Base-by-base conservation (phyloP, 140 eudicot species). In the Bidens hawaiensis region DNA sequence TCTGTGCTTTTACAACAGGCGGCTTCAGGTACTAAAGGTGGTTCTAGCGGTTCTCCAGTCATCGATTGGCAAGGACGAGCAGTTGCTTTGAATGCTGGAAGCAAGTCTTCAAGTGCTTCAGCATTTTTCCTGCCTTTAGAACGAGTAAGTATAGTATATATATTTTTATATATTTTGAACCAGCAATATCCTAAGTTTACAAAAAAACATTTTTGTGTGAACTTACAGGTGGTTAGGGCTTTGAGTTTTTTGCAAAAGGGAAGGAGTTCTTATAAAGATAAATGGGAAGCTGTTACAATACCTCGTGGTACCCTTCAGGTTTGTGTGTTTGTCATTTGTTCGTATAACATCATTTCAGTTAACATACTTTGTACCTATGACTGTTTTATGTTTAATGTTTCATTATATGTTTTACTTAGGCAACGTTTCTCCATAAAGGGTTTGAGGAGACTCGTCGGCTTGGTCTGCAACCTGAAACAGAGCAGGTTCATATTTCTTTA, bases 221-320 rank as follows among this genome's bases (percentile, higher is more conserved):
- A 14, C 12, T 65, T 34, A 41, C 84, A 93, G 99, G 96, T 93
- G 71, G n/a, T 93, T 14, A 82, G 99, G 84, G 95, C 99, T 41
- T 75, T 93, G 48, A 66, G 58, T 27, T 85, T 76, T 76, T 74
- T 93, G 79, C 95, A 85, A 55, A 77, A 77, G 26, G 96, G 96
- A 65, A 74, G 87, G 81, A 85, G 83, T 18, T 81, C 80, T 23
- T 81, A 45, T 53, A 65, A 63, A 47, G 75, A 85, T 69, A 81
- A 74, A 73, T 93, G 99, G 99, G 87, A 76, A 77, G 94, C 83
- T 30, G 83, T 85, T 75, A 65, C 80, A 56, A 93, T 93, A 46
- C 95, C 93, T 55, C 99, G 99, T 75, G 99, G 99, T 71, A 93
- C 99, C 28, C 87, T 93, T 65, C 99, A 93, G 95, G 97, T 90